Evolutionary conservation across 768 basidiomycete species (phyloP), one percentile per base, ranked within the genome.

Genomic region (Lactifluus hygrophoroides): DNA sequence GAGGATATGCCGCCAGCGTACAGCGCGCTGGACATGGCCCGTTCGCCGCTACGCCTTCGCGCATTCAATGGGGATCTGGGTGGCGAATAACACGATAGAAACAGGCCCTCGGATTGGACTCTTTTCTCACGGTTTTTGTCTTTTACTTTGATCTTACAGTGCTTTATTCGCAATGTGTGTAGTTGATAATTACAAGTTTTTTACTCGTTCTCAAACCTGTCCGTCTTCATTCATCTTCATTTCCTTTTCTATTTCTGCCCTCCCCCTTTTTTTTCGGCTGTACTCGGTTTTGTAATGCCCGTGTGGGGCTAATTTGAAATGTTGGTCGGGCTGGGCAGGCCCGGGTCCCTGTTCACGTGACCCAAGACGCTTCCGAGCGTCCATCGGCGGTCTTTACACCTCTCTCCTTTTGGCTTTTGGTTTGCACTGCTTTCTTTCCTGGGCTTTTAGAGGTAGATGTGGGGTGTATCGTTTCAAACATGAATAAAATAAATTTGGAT

Each of bases 1-100:
- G 52, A 42, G 3, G 42, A 62, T 27, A 8, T 53, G 27, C 63
- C 60, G 1, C 63, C 60, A 3, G 63, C 63, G 9, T 64, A 64
- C 52, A 58, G 48, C 53, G 50, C 40, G 19, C 3, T 61, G n/a
- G 63, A 64, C 40, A 23, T 50, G 42, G 16, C 48, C 7, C 47
- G 37, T 47, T 50, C 61, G 6, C 42, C 54, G 17, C 49, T 46
- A 9, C 57, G 6, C 17, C 17, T 52, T 4, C 28, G 7, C 19
- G 37, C 27, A 4, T 32, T 13, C 30, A 50, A 25, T 28, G 53
- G 42, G 34, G 48, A 44, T 10, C 1, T 32, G 23, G 32, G 23
- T 14, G 25, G 21, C 10, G 19, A 43, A 58, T 43, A 38, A 53
- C 6, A 47, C 21, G 17, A 27, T 14, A 25, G 7, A 57, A 23